A percentile compares a stretch with the other conserved stretches of the same genome.
Evolutionary conservation across 2,329 filamentous ascomycete species (phyloP).

Genomic region (Paraphoma chrysanthemicola): DNA sequence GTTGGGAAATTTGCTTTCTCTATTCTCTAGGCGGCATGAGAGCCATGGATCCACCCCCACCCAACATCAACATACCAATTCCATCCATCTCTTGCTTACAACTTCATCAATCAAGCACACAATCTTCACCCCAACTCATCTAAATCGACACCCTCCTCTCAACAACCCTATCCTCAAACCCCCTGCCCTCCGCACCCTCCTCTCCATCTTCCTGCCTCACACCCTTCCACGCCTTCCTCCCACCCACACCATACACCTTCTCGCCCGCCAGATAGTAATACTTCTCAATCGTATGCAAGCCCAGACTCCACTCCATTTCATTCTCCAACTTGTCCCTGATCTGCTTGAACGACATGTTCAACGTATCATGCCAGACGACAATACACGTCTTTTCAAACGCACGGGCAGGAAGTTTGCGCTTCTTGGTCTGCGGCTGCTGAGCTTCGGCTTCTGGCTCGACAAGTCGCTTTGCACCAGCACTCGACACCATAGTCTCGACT

Average conservation of each 20-base stretch:
- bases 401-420: slow-evolving; percentile 1
- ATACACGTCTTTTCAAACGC: slow-evolving; percentile 19
- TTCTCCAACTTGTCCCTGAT: slow-evolving; percentile 18
- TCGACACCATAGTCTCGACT: background rate
- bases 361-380: slow-evolving; percentile 20
- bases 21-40: too few relatives aligned
- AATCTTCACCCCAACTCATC: background rate
- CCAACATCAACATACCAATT: too few relatives aligned
- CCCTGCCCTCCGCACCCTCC: background rate
- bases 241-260: slow-evolving; percentile 12
- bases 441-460: too few relatives aligned
- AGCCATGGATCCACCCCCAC: too few relatives aligned
- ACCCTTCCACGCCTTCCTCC: background rate
- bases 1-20: too few relatives aligned
- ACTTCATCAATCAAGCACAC: background rate
- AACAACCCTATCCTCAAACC: slow-evolving; percentile 1
- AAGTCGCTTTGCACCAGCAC: background rate
- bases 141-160: background rate
- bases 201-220: background rate
- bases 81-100: background rate
- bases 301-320: slow-evolving; percentile 15
- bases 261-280: slow-evolving; percentile 12
- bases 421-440: background rate
- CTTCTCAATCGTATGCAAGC: slow-evolving; percentile 18
- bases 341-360: slow-evolving; percentile 9